Evolutionary conservation across 257 asterid genomes (phyloP).

Genomic region (Ajuga chamaepitys): DNA sequence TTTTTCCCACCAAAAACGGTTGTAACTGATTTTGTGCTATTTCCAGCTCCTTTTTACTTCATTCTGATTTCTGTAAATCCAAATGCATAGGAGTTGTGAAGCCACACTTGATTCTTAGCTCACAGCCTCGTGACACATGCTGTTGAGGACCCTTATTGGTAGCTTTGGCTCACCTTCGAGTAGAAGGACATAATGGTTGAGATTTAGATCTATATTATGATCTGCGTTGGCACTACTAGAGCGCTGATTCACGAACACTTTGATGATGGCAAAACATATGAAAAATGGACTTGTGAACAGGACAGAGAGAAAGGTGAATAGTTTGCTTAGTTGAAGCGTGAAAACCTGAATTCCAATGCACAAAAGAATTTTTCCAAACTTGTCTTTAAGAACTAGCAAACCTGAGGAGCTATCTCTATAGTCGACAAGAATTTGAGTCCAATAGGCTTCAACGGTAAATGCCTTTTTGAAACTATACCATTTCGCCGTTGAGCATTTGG

Average conservation of each 20-base stretch:
- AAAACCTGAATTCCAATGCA: constrained; percentile 15
- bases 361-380: too few species aligned
- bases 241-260: too few species aligned
- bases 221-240: too few species aligned
- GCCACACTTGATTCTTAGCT: neutral
- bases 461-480: neutral
- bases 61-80: too few species aligned
- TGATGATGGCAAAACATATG: neutral
- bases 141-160: too few species aligned
- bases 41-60: too few species aligned
- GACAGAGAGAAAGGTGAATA: neutral
- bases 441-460: neutral
- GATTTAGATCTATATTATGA: neutral
- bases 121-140: neutral
- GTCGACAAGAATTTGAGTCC: constrained; percentile 15
- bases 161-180: constrained; percentile 33
- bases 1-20: too few species aligned
- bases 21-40: too few species aligned
- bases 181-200: constrained; percentile 18
- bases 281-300: neutral
- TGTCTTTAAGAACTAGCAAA: too few species aligned
- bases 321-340: constrained; percentile 6
- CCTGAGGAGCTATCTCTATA: constrained; percentile 18
- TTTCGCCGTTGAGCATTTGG: neutral
- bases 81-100: too few species aligned